Conservation (phyloP, 306 rosid genomes). For the Lathyrus sativus region DNA sequence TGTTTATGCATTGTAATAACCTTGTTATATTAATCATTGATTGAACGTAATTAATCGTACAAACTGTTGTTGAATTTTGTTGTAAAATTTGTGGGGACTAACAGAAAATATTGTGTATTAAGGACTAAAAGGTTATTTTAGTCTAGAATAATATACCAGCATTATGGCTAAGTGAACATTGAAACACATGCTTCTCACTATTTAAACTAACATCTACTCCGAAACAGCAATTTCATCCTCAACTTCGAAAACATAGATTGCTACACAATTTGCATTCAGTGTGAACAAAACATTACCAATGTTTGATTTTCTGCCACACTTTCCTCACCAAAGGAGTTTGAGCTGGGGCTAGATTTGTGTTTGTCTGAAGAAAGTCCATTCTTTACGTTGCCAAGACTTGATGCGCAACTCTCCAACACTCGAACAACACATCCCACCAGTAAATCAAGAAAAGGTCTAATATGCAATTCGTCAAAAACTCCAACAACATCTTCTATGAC, state of each 20-base stretch:
- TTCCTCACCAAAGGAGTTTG: slow-evolving; percentile 36
- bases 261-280: slow-evolving; percentile 2
- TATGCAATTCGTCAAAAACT: slow-evolving; percentile 80
- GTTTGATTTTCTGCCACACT: slow-evolving; percentile 36
- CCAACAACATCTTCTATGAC: slow-evolving; percentile 82
- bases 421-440: slow-evolving; percentile 86
- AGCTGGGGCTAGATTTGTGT: slow-evolving; percentile 29
- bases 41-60: background rate
- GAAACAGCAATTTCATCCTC: slow-evolving; percentile 12
- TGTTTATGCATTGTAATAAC: background rate
- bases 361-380: slow-evolving; percentile 44
- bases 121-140: background rate
- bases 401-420: slow-evolving; percentile 74
- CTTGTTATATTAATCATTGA: background rate
- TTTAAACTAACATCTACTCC: slow-evolving; percentile 2
- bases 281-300: slow-evolving; percentile 55
- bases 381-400: slow-evolving; percentile 53
- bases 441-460: slow-evolving; percentile 76
- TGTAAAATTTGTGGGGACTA: background rate
- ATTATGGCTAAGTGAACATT: background rate
- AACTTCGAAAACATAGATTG: slow-evolving; percentile 8
- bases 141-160: background rate
- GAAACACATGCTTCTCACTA: slow-evolving; percentile 8
- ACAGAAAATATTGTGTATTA: background rate
- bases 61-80: background rate